Percentiles rank a stretch among this genome's conserved stretches.
These are phyloP conservation scores for Podospora appendiculata DNA, from an alignment of 495 filamentous ascomycete species.

Conservation along the genomic window DNA sequence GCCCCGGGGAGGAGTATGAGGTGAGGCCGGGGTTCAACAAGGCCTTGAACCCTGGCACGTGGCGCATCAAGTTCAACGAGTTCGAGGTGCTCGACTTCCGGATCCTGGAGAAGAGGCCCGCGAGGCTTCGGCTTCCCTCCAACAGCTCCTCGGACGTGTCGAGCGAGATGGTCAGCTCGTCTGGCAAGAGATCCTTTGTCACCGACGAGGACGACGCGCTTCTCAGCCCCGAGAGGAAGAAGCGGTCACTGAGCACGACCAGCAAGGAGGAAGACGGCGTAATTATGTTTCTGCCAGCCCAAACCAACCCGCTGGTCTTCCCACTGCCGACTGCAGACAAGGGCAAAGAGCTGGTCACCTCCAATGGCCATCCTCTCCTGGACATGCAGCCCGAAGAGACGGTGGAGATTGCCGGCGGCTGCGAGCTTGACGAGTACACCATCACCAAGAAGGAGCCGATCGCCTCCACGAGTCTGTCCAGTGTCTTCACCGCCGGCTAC, in stretches of 20 bases:
- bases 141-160: constrained; percentile 12
- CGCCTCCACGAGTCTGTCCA: constrained; percentile 34
- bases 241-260: constrained; percentile 21
- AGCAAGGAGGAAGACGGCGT: constrained; percentile 31
- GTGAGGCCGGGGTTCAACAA: constrained; percentile 33
- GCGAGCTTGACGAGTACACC: constrained; percentile 35
- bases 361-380: constrained; percentile 37
- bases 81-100: constrained; percentile 41
- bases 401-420: constrained; percentile 29
- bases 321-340: constrained; percentile 30
- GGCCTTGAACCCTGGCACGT: constrained; percentile 37
- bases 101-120: constrained; percentile 38
- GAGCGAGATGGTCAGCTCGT: constrained; percentile 25
- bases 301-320: constrained; percentile 33
- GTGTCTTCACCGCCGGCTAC: constrained; percentile 42
- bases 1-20: constrained; percentile 24
- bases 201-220: constrained; percentile 24
- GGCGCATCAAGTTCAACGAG: constrained; percentile 36
- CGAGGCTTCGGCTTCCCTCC: constrained; percentile 18
- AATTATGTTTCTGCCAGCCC: constrained; percentile 38
- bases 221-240: constrained; percentile 25
- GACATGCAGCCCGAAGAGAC: constrained; percentile 35
- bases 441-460: constrained; percentile 39
- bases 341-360: constrained; percentile 33
- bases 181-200: constrained; percentile 34